Conservation (phyloP, 2,329 filamentous ascomycete species). For the Fusarium bulbicola region DNA sequence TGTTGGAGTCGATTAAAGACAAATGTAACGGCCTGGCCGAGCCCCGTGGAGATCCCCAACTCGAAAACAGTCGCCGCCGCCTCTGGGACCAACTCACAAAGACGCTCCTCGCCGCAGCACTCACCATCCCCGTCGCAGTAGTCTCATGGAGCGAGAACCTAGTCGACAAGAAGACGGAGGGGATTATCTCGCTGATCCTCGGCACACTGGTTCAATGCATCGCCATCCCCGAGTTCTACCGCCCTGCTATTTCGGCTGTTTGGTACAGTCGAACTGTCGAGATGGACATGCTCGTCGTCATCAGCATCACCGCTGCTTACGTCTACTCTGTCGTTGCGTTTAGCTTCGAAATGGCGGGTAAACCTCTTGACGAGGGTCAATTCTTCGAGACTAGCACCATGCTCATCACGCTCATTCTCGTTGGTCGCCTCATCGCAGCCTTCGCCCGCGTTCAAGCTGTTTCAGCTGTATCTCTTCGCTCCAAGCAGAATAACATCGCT, state of each 20-base stretch:
- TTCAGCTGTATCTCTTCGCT: constrained; percentile 49
- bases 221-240: constrained; percentile 60
- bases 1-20: constrained; percentile 34
- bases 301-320: constrained; percentile 65
- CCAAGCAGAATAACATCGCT: constrained; percentile 59
- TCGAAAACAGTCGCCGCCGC: constrained; percentile 44
- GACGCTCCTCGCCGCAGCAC: constrained; percentile 41
- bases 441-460: constrained; percentile 50
- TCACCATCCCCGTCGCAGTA: constrained; percentile 48
- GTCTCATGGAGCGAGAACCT: constrained; percentile 45
- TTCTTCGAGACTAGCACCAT: constrained; percentile 53
- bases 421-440: constrained; percentile 50
- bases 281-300: constrained; percentile 65
- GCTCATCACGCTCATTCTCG: constrained; percentile 53
- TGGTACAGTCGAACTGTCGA: constrained; percentile 59
- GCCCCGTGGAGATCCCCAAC: constrained; percentile 45
- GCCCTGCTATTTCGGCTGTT: constrained; percentile 54
- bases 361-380: constrained; percentile 33
- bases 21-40: constrained; percentile 42
- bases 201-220: constrained; percentile 61
- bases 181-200: constrained; percentile 52
- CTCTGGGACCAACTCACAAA: constrained; percentile 47
- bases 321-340: constrained; percentile 57
- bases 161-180: constrained; percentile 33
- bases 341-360: constrained; percentile 45